Base-by-base conservation (phyloP, 108 stramenopile genomes). In the Skeletonema menzelii region DNA sequence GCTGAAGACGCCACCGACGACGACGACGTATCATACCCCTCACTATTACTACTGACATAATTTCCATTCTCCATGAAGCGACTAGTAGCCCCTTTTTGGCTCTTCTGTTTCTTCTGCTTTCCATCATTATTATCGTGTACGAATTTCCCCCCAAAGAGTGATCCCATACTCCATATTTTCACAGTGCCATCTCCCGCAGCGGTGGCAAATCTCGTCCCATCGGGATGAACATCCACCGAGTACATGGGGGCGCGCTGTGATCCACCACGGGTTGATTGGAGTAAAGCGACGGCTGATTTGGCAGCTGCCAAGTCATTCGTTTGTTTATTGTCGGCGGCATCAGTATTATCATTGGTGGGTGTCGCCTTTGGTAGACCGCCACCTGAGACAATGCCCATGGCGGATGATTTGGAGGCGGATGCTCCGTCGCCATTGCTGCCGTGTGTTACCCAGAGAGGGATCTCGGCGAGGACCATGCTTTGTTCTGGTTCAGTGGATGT, bases 131-230 rank as follows among this genome's bases (percentile, higher is more conserved):
- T 67, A 40, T 42, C 35, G 12, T 17, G 24, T 20, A 8, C 67
- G 2, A 76, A 64, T 24, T 26, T 40, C 46, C 65, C 81, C 38
- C 58, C 82, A 58, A 95, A 92, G 32, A 95, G 67, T 3, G 80
- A 75, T 11, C 15, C 47, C 32, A 70, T 76, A 61, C 76, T 88
- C 94, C 94, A 95, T 31, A 95, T 82, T 46, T 85, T 87, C 11
- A 95, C 94, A 24, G 77, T 87, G 1, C 94, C 90, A 76, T 95
- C 94, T 34, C 94, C 94, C 15, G 88, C 90, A 19, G 87, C 91
- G 6, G 94, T 95, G 20, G 91, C 94, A 74, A 95, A 87, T 31
- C 82, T 78, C 15, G 80, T 71, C 14, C 87, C 88, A 37, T 76
- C 79, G 15, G 87, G 87, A 75, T 91, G 89, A 8, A 91, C 71